Conservation (phyloP, 2,329 filamentous ascomycete species). For the Pseudophaeomoniella oleicola region DNA sequence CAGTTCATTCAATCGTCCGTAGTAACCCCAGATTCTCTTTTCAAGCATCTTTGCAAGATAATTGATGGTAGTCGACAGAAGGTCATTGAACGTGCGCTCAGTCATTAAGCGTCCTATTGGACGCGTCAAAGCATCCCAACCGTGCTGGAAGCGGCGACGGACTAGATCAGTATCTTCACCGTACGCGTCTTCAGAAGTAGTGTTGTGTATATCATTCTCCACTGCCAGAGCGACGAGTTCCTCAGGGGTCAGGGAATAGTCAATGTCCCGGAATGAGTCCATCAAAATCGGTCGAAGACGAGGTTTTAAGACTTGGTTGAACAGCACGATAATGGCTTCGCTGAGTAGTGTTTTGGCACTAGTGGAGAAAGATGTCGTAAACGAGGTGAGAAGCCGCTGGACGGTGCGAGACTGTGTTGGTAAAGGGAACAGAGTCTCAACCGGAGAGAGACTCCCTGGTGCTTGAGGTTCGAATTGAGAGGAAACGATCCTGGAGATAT, state of each 20-base stretch:
- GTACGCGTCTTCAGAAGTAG: slow-evolving; percentile 6
- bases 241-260: slow-evolving; percentile 56
- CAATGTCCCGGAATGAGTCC: slow-evolving; percentile 81
- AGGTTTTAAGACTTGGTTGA: slow-evolving; percentile 72
- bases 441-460: slow-evolving; percentile 16
- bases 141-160: slow-evolving; percentile 62
- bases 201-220: slow-evolving; percentile 17
- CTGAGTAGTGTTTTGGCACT: slow-evolving; percentile 72
- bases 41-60: slow-evolving; percentile 70
- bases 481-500: slow-evolving; percentile 71
- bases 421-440: slow-evolving; percentile 52
- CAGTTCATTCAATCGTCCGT: slow-evolving; percentile 63
- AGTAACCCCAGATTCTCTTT: slow-evolving; percentile 71
- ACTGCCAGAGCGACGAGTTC: slow-evolving; percentile 10
- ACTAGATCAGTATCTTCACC: slow-evolving; percentile 48
- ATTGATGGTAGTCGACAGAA: slow-evolving; percentile 58
- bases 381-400: slow-evolving; percentile 26
- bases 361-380: slow-evolving; percentile 57
- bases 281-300: slow-evolving; percentile 71
- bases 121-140: slow-evolving; percentile 73
- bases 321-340: slow-evolving; percentile 74
- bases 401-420: slow-evolving; percentile 58
- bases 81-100: slow-evolving; percentile 55
- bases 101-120: slow-evolving; percentile 80
- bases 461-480: slow-evolving; percentile 41